phyloP scores from a whole-genome alignment of 768 basidiomycete genomes.

The Cubamyces sp. region DNA sequence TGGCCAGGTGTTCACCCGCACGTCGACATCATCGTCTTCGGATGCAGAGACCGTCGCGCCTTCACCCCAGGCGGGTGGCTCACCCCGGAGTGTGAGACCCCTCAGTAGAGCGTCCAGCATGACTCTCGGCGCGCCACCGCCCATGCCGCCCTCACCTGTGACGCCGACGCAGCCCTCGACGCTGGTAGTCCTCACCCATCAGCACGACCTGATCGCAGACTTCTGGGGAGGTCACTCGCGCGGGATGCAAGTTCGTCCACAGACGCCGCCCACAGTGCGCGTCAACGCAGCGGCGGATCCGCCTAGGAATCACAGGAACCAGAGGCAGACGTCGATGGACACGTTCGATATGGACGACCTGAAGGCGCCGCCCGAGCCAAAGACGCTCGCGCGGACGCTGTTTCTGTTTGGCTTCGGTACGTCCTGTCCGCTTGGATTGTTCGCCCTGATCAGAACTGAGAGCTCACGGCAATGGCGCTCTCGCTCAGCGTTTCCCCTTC shows the following conservation, averaged over 20 bases:
- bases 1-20: neutral
- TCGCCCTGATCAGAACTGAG: neutral
- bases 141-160: neutral
- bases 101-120: slow-evolving; percentile 5
- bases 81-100: neutral
- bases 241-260: neutral
- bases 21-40: neutral
- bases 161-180: neutral
- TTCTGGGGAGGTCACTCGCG: slow-evolving; percentile 13
- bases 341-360: neutral
- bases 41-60: neutral
- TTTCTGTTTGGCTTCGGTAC: slow-evolving; percentile 22
- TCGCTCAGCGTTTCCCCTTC: slow-evolving; percentile 6
- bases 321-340: neutral
- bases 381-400: slow-evolving; percentile 11
- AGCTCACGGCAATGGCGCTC: neutral
- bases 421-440: neutral
- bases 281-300: neutral
- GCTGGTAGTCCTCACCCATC: neutral
- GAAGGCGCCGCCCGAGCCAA: slow-evolving; percentile 10
- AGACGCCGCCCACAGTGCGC: neutral
- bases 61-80: neutral
- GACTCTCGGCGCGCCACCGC: neutral
- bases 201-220: slow-evolving; percentile 10
- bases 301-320: neutral